These are phyloP conservation scores for Williopsis jadinii DNA, from an alignment of 1,139 yeast genomes.

Conservation along the genomic window DNA sequence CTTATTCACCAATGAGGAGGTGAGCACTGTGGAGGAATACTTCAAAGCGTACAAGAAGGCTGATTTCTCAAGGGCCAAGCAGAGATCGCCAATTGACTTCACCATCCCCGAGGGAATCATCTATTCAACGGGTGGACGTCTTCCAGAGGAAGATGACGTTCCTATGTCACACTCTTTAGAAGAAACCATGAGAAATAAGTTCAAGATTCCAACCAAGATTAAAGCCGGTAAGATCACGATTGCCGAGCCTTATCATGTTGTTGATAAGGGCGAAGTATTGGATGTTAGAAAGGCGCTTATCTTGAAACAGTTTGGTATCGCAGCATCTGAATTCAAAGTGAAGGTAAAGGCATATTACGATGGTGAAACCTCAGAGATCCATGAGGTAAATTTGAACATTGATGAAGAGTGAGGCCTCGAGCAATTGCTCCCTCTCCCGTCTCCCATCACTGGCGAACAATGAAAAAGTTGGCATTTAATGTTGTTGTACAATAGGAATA, in stretches of 20 bases:
- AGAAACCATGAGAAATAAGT: slow-evolving; percentile 80
- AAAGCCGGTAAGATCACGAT: slow-evolving; percentile 81
- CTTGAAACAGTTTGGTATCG: slow-evolving; percentile 91
- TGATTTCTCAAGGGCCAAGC: slow-evolving; percentile 88
- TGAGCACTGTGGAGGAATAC: slow-evolving; percentile 78
- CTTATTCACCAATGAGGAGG: slow-evolving; percentile 79
- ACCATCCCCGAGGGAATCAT: slow-evolving; percentile 84
- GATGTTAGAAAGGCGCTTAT: slow-evolving; percentile 91
- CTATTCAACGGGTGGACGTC: slow-evolving; percentile 92
- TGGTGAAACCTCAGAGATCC: slow-evolving; percentile 36
- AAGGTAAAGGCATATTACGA: slow-evolving; percentile 71
- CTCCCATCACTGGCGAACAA: too few relatives aligned
- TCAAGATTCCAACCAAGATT: slow-evolving; percentile 86
- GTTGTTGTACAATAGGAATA: background rate
- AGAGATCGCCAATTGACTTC: slow-evolving; percentile 76
- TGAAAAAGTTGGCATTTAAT: too few relatives aligned
- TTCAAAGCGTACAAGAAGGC: slow-evolving; percentile 70
- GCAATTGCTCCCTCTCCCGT: too few relatives aligned
- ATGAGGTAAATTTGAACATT: slow-evolving; percentile 27
- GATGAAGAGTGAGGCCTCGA: slow-evolving; percentile 17
- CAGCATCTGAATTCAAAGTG: slow-evolving; percentile 86
- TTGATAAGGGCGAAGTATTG: slow-evolving; percentile 70
- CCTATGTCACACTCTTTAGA: slow-evolving; percentile 96
- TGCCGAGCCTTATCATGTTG: slow-evolving; percentile 71
- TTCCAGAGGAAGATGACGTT: slow-evolving; percentile 85